Conservation (phyloP, 2,329 filamentous ascomycete species). For the Neurospora sp. region DNA sequence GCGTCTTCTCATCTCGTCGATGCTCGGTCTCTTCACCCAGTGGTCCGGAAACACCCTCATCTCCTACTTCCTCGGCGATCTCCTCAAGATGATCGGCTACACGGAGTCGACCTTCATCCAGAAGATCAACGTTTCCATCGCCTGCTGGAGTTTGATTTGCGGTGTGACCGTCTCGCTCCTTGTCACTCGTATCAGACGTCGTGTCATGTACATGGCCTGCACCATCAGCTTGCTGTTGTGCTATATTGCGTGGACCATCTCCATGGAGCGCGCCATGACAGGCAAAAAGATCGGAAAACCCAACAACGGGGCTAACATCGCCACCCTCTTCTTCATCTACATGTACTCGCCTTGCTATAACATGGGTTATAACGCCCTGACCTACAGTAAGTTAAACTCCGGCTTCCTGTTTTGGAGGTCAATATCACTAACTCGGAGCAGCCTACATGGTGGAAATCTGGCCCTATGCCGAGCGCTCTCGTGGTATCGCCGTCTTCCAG, state of each 20-base stretch:
- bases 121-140: slow-evolving; percentile 34
- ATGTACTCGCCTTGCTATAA: slow-evolving; percentile 50
- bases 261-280: slow-evolving; percentile 12
- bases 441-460: slow-evolving; percentile 20
- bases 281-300: slow-evolving; percentile 7
- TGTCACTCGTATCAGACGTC: slow-evolving; percentile 32
- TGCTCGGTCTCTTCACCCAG: slow-evolving; percentile 42
- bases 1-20: slow-evolving; percentile 34
- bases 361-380: slow-evolving; percentile 53
- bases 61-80: slow-evolving; percentile 34
- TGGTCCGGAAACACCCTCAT: slow-evolving; percentile 39
- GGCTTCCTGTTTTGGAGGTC: background rate
- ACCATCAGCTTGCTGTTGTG: slow-evolving; percentile 36
- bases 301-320: slow-evolving; percentile 25
- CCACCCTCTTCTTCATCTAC: slow-evolving; percentile 47
- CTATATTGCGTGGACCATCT: slow-evolving; percentile 27
- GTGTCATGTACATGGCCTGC: slow-evolving; percentile 41
- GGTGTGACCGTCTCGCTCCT: slow-evolving; percentile 31
- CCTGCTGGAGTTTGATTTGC: slow-evolving; percentile 33
- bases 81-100: slow-evolving; percentile 33
- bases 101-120: slow-evolving; percentile 27
- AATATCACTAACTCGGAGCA: background rate
- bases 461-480: slow-evolving; percentile 15
- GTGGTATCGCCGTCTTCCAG: slow-evolving; percentile 16
- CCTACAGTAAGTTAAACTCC: slow-evolving; percentile 37